Conservation (phyloP, 805 yeast species). For the Barnettozyma wickerhamii region DNA sequence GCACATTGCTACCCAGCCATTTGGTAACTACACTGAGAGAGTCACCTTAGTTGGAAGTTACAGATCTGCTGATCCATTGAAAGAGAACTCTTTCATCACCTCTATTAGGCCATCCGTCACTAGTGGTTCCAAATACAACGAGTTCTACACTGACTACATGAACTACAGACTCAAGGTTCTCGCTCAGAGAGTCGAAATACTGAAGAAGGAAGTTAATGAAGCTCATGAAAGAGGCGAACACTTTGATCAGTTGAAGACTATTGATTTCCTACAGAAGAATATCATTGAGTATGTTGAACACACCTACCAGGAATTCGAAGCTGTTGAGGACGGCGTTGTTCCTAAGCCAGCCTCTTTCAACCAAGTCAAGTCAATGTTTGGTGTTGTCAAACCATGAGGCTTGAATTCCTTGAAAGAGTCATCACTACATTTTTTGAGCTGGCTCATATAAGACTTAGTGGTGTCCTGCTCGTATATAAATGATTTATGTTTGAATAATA, state of each 20-base stretch:
- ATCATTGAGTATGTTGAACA: slow-evolving; percentile 27
- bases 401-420: neutral
- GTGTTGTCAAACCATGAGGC: no score
- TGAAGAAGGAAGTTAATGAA: slow-evolving; percentile 23
- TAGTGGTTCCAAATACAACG: slow-evolving; percentile 33
- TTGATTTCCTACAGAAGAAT: slow-evolving; percentile 27
- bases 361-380: slow-evolving; percentile 2
- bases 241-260: slow-evolving; percentile 35
- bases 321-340: slow-evolving; percentile 27
- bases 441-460: no score
- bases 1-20: slow-evolving; percentile 45
- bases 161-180: slow-evolving; percentile 34
- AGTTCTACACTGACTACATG: slow-evolving; percentile 38
- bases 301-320: slow-evolving; percentile 34
- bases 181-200: slow-evolving; percentile 27
- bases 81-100: slow-evolving; percentile 37
- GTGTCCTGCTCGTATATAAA: no score
- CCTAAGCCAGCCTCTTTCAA: slow-evolving; percentile 23
- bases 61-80: slow-evolving; percentile 35
- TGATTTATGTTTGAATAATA: no score
- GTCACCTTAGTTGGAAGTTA: slow-evolving; percentile 40
- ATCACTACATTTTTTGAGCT: neutral
- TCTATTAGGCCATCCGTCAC: slow-evolving; percentile 38
- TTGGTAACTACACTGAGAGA: slow-evolving; percentile 33
- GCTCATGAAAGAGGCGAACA: slow-evolving; percentile 23